Percentiles rank a stretch among this genome's conserved stretches.
Conservation (phyloP, 257 asterid genomes). For the Fraxinus anomala region DNA sequence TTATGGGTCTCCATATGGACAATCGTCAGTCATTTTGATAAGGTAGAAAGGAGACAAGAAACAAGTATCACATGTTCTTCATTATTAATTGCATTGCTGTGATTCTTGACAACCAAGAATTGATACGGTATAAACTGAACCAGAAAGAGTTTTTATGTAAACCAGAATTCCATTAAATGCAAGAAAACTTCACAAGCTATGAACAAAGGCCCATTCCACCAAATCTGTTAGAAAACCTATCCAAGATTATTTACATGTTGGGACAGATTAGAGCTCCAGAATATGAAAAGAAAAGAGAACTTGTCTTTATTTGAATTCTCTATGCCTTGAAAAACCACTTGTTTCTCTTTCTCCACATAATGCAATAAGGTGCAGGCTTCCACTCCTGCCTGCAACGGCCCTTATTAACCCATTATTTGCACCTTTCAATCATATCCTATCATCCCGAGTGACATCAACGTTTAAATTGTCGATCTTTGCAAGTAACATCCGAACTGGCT, state of each 20-base stretch:
- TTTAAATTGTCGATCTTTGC: not conserved
- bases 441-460: not conserved
- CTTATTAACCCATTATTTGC: not conserved
- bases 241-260: not conserved
- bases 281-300: not conserved
- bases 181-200: not conserved
- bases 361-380: not conserved
- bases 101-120: conserved; percentile 2
- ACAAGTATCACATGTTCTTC: not conserved
- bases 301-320: not conserved
- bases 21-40: not conserved
- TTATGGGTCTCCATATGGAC: not conserved
- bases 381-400: not conserved
- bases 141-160: not conserved
- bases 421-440: not conserved
- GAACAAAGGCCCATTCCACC: too few species aligned
- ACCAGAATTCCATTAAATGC: not conserved
- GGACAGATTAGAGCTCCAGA: not conserved
- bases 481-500: not conserved
- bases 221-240: not conserved
- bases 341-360: not conserved
- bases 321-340: not conserved
- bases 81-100: not conserved
- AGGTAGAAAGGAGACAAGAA: not conserved
- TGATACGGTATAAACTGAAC: not conserved